Percentiles rank a stretch among this genome's conserved stretches.
Conservation (phyloP, 495 filamentous ascomycete genomes). For the Stereocaulon alpinum region DNA sequence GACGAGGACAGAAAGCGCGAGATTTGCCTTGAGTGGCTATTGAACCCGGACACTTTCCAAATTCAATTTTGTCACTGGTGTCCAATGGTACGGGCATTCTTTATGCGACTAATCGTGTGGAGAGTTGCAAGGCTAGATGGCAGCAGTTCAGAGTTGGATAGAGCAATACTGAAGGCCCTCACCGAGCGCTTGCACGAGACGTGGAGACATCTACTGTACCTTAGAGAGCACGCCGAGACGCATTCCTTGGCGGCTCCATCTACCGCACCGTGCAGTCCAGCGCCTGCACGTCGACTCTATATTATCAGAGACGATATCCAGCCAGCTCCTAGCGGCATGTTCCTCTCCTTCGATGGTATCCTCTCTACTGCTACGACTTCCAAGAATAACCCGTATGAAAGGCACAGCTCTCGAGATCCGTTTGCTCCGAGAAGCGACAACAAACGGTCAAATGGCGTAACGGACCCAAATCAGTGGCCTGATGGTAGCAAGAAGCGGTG, state of each 20-base stretch:
- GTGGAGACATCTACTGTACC: slow-evolving; percentile 71
- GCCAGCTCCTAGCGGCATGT: slow-evolving; percentile 44
- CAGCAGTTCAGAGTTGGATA: slow-evolving; percentile 53
- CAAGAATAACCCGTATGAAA: slow-evolving; percentile 31
- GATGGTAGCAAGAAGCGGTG: slow-evolving; percentile 50
- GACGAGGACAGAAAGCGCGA: slow-evolving; percentile 59
- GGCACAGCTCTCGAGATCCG: slow-evolving; percentile 30
- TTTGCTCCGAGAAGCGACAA: slow-evolving; percentile 19
- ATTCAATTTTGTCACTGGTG: slow-evolving; percentile 94
- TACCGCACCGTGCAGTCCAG: slow-evolving; percentile 74
- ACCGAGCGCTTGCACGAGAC: slow-evolving; percentile 57
- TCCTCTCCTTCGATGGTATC: slow-evolving; percentile 57
- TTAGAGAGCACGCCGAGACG: slow-evolving; percentile 53
- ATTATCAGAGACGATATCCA: slow-evolving; percentile 83
- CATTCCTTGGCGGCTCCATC: slow-evolving; percentile 50
- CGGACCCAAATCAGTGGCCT: not conserved
- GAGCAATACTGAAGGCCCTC: slow-evolving; percentile 63
- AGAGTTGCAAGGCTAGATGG: slow-evolving; percentile 72
- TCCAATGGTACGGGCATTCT: slow-evolving; percentile 95
- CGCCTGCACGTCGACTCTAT: slow-evolving; percentile 80
- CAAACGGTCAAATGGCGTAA: slow-evolving; percentile 12
- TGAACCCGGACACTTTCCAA: slow-evolving; percentile 70
- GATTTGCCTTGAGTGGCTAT: slow-evolving; percentile 68
- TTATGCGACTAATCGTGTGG: slow-evolving; percentile 90
- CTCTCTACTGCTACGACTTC: slow-evolving; percentile 35